Evolutionary conservation across 1,284 basidiomycete genomes (phyloP).

Genomic region (Retiboletus flavoniger): DNA sequence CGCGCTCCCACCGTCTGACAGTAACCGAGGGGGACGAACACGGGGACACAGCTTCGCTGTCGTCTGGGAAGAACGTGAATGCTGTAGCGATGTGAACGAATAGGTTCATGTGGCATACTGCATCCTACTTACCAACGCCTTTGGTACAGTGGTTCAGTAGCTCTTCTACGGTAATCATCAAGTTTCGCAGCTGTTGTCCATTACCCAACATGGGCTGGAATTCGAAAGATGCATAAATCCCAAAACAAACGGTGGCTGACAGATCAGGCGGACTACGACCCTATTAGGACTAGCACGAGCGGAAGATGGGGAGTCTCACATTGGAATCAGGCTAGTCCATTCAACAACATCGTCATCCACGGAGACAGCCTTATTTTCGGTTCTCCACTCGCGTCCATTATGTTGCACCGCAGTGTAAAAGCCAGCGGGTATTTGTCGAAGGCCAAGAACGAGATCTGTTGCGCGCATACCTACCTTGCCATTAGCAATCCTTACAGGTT

Average conservation of each 20-base stretch:
- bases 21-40: background rate
- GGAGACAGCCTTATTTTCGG: background rate
- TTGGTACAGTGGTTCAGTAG: background rate
- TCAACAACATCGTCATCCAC: constrained; percentile 1
- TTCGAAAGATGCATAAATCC: constrained; percentile 15
- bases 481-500: background rate
- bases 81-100: background rate
- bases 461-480: constrained; percentile 3
- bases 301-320: background rate
- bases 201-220: constrained; percentile 12
- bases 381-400: constrained; percentile 7
- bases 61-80: background rate
- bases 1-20: background rate
- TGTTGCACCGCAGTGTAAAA: constrained; percentile 6
- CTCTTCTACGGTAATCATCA: constrained; percentile 2
- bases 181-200: constrained; percentile 8
- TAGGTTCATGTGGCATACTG: no score
- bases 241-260: background rate
- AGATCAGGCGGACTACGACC: constrained; percentile 9
- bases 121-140: background rate
- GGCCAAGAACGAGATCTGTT: background rate
- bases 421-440: constrained; percentile 1
- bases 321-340: constrained; percentile 8
- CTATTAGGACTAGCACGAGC: background rate
- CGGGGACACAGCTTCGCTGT: background rate